These are phyloP conservation scores for Tricholoma furcatifolium DNA, from an alignment of 768 basidiomycete species.

Conservation along the genomic window DNA sequence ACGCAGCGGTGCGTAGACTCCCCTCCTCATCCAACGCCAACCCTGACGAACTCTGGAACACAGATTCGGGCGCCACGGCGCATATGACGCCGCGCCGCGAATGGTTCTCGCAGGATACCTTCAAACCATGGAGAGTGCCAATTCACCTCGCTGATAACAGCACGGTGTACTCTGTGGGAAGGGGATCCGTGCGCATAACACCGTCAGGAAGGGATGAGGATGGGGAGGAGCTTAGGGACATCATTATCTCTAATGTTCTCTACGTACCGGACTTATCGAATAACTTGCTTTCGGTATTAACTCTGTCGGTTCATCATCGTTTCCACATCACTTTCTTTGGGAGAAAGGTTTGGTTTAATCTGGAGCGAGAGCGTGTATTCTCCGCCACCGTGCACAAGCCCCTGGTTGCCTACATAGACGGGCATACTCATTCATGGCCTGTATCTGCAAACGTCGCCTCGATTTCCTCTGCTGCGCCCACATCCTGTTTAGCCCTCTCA, in stretches of 20 bases:
- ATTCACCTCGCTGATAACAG: neutral
- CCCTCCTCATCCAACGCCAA: neutral
- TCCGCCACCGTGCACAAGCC: neutral
- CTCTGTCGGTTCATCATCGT: neutral
- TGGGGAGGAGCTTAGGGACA: neutral
- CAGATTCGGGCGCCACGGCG: too few species aligned
- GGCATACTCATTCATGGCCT: neutral
- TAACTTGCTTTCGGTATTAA: slow-evolving; percentile 1
- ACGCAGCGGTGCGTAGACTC: neutral
- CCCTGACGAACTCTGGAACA: neutral
- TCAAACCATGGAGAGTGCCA: too few species aligned
- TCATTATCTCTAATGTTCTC: slow-evolving; percentile 1
- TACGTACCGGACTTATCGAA: slow-evolving; percentile 1
- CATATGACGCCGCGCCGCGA: neutral
- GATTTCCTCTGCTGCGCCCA: too few species aligned
- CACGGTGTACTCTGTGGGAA: slow-evolving; percentile 1
- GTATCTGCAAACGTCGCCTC: neutral
- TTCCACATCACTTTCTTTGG: slow-evolving; percentile 1
- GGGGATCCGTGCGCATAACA: slow-evolving; percentile 8
- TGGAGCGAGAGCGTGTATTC: neutral
- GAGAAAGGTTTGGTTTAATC: slow-evolving; percentile 3
- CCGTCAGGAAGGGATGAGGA: neutral
- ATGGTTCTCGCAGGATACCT: neutral
- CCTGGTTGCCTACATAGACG: slow-evolving; percentile 4
- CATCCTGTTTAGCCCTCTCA: neutral